Base-by-base conservation (phyloP, 352 stramenopile genomes). In the Globisporangium alternatum region DNA sequence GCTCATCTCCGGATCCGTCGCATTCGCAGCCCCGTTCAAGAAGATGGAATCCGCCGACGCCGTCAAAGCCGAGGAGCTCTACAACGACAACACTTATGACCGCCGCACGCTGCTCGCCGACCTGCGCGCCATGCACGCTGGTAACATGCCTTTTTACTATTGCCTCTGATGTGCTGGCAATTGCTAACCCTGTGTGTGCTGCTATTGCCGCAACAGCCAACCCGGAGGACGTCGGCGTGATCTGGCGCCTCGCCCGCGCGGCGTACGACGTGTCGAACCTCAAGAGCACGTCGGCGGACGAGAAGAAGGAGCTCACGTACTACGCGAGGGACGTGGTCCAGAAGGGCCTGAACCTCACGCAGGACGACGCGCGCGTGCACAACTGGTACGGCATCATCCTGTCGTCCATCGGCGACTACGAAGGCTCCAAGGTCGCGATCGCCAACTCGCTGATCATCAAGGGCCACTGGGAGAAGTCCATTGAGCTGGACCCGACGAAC, bases 321-420 rank as follows among this genome's bases (percentile, higher is more conserved):
- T 88, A 77, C 31, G 81, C 81, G 12, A 71, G 67, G 25, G 84
- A 90, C 56, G 65, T 89, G 28, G 85, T 88, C 49, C 66, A 89
- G 51, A 77, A 80, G 60, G 80, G 66, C 2, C 59, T 90, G 6
- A 76, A 82, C 12, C 47, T 82, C 5, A 80, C 79, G 13, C 67
- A 81, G 22, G 77, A 93, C 48, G 65, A 85, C 28, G 83, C 86
- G 5, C 72, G 80, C 33, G 77, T 93, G 51, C 85, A 96, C 74
- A 94, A 92, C 69, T 96, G 87, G 87, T 89, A 77, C 55, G 87
- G 87, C 59, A 91, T 96, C 66, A 91, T 94, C 33, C 58, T 94
- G 55, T 94, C 86, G 39, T 86, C 82, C 30, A 79, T 96, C 56
- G 87, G 87, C 21, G 84, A 94, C 71, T 92, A 92, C 65, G 86